These are phyloP conservation scores for Panus rudis DNA, from an alignment of 768 basidiomycete species.

Conservation along the genomic window DNA sequence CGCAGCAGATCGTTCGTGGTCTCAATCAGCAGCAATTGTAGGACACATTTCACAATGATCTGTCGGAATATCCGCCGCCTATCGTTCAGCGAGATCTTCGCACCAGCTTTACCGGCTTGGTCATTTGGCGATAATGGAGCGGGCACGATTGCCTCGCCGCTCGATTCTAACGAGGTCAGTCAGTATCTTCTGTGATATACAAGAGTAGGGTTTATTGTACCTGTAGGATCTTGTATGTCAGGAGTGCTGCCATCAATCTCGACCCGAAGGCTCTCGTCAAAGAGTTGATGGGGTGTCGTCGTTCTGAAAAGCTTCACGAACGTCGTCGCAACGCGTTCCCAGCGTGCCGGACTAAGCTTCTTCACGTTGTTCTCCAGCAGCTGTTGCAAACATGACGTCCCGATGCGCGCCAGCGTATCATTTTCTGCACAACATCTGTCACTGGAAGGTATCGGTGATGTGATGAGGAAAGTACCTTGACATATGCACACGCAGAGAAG, in stretches of 20 bases:
- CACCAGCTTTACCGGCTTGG: slow-evolving; percentile 36
- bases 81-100: slow-evolving; percentile 53
- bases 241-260: slow-evolving; percentile 61
- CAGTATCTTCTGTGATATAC: slow-evolving; percentile 7
- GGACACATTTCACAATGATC: slow-evolving; percentile 99
- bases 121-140: slow-evolving; percentile 84
- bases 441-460: too few relatives aligned
- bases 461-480: slow-evolving; percentile 61
- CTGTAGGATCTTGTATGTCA: slow-evolving; percentile 44
- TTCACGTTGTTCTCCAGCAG: slow-evolving; percentile 87
- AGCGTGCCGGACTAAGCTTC: slow-evolving; percentile 76
- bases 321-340: slow-evolving; percentile 88
- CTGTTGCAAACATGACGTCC: slow-evolving; percentile 96
- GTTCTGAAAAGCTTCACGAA: slow-evolving; percentile 97
- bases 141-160: slow-evolving; percentile 66
- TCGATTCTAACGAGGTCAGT: slow-evolving; percentile 40
- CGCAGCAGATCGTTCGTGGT: slow-evolving; percentile 93
- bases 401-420: slow-evolving; percentile 94
- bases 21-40: slow-evolving; percentile 93
- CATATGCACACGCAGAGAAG: slow-evolving; percentile 94
- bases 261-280: slow-evolving; percentile 85
- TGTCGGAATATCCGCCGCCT: slow-evolving; percentile 91
- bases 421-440: slow-evolving; percentile 60
- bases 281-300: slow-evolving; percentile 94
- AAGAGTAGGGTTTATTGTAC: slow-evolving; percentile 13